A percentile compares a stretch with the other conserved stretches of the same genome.
Conservation (phyloP, 2,329 filamentous ascomycete genomes). For the Trichoderma afroharzianum region DNA sequence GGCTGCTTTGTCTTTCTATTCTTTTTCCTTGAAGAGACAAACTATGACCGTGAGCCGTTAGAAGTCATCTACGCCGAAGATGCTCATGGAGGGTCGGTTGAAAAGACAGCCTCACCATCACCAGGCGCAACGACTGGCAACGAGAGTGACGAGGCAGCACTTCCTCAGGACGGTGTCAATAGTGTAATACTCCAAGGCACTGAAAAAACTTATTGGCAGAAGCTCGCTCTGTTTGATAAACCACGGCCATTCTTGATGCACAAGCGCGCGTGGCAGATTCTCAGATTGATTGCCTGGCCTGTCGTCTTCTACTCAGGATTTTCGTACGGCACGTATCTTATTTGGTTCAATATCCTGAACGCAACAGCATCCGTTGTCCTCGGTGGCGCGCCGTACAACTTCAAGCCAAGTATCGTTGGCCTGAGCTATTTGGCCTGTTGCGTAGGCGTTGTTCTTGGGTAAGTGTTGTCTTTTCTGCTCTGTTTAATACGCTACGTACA, state of each 20-base stretch:
- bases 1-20: constrained; percentile 41
- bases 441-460: constrained; percentile 33
- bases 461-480: constrained; percentile 3
- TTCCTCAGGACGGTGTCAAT: background rate
- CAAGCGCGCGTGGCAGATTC: constrained; percentile 34
- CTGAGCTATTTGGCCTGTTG: constrained; percentile 37
- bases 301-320: constrained; percentile 42
- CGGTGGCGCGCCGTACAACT: constrained; percentile 36
- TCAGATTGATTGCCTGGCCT: constrained; percentile 39
- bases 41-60: constrained; percentile 40
- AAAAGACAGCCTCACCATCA: constrained; percentile 5
- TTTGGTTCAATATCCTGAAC: constrained; percentile 44
- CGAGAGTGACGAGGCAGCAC: background rate
- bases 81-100: background rate
- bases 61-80: background rate
- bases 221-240: constrained; percentile 35
- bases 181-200: background rate
- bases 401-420: constrained; percentile 37
- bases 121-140: background rate
- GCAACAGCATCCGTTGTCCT: constrained; percentile 41
- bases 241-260: constrained; percentile 39
- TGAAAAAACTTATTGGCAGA: constrained; percentile 40
- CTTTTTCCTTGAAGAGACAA: constrained; percentile 58
- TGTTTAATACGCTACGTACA: background rate
- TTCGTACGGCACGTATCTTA: constrained; percentile 40